Evolutionary conservation across 495 filamentous ascomycete species (phyloP).

Genomic region (Apodospora peruviana): DNA sequence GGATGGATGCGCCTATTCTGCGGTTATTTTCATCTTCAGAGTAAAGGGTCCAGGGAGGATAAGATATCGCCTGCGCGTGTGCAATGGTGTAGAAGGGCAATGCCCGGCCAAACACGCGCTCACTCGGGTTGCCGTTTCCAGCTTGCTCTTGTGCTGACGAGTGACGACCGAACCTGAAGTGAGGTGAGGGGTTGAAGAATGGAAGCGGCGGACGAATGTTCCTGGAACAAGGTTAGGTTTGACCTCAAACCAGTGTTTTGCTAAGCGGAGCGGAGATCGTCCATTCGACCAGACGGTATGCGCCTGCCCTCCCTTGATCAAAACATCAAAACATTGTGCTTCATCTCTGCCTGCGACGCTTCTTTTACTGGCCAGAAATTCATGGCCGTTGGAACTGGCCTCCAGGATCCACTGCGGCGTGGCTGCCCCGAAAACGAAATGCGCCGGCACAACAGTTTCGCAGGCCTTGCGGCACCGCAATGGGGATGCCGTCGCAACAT

Average conservation of each 20-base stretch:
- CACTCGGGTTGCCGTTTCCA: too few relatives aligned
- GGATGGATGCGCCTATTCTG: not conserved
- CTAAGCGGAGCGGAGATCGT: constrained; percentile 1
- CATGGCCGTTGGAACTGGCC: constrained; percentile 11
- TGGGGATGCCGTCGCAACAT: too few relatives aligned
- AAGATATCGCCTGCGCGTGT: not conserved
- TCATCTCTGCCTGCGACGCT: constrained; percentile 12
- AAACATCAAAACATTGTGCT: constrained; percentile 29
- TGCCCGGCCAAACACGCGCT: too few relatives aligned
- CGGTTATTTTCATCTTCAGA: not conserved
- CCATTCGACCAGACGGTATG: constrained; percentile 12
- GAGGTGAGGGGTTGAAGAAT: not conserved
- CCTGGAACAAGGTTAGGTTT: constrained; percentile 3
- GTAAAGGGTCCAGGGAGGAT: not conserved
- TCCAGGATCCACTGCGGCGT: not conserved
- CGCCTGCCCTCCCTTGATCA: constrained; percentile 9
- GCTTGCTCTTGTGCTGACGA: too few relatives aligned
- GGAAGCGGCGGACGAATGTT: not conserved
- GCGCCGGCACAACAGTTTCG: too few relatives aligned
- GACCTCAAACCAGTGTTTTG: not conserved
- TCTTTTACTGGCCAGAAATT: constrained; percentile 18
- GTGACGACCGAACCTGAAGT: too few relatives aligned
- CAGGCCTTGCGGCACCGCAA: too few relatives aligned
- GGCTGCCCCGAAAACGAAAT: too few relatives aligned
- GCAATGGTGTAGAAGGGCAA: not conserved